Conservation (phyloP, 805 yeast species). For the Lipomyces sp. region DNA sequence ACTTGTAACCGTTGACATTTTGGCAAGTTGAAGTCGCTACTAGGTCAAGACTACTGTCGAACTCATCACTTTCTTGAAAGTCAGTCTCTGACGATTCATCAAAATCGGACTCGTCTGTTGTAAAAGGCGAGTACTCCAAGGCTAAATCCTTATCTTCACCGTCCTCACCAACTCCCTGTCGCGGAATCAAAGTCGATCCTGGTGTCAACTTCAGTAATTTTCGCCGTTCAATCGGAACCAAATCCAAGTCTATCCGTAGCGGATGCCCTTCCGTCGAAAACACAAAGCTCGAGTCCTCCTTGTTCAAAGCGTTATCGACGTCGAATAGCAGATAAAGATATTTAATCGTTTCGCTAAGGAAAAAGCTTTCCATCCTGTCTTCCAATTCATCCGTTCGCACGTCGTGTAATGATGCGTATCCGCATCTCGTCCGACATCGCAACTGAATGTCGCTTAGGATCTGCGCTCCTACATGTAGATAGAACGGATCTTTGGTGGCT, state of each 20-base stretch:
- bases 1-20: slow-evolving; percentile 3
- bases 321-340: slow-evolving; percentile 82
- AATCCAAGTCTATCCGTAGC: slow-evolving; percentile 62
- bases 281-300: slow-evolving; percentile 49
- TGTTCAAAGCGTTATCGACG: slow-evolving; percentile 59
- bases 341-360: slow-evolving; percentile 83
- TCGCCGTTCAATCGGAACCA: slow-evolving; percentile 41
- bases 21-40: slow-evolving; percentile 18
- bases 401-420: slow-evolving; percentile 78
- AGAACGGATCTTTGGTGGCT: slow-evolving; percentile 86
- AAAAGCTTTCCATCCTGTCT: slow-evolving; percentile 91
- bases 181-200: slow-evolving; percentile 7
- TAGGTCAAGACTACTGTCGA: background rate
- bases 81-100: background rate
- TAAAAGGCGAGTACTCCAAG: slow-evolving; percentile 1
- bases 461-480: slow-evolving; percentile 72
- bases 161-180: background rate
- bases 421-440: slow-evolving; percentile 67
- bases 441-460: slow-evolving; percentile 60
- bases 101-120: background rate
- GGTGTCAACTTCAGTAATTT: slow-evolving; percentile 23
- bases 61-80: background rate
- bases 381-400: slow-evolving; percentile 64
- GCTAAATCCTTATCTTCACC: background rate
- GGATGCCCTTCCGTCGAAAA: slow-evolving; percentile 95